phyloP scores from a whole-genome alignment of 352 stramenopile genomes.

The Globisporangium iwayamae region DNA sequence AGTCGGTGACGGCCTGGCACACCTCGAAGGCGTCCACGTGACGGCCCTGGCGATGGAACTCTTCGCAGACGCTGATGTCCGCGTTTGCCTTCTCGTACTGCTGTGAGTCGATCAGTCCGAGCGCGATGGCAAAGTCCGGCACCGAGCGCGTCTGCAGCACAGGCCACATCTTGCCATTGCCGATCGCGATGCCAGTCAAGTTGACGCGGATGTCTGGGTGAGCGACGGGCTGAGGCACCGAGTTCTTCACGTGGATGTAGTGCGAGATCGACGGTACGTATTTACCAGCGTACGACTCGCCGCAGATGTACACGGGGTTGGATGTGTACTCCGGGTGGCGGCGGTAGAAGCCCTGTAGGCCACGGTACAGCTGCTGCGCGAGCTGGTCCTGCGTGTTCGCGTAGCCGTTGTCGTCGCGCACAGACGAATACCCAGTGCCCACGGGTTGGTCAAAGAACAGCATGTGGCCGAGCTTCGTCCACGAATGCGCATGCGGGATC shows the following conservation, averaged over 20 bases:
- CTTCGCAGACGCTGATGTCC: slow-evolving; percentile 72
- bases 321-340: slow-evolving; percentile 81
- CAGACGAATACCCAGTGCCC: slow-evolving; percentile 72
- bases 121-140: slow-evolving; percentile 73
- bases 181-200: slow-evolving; percentile 87
- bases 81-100: slow-evolving; percentile 73
- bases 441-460: slow-evolving; percentile 84
- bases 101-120: slow-evolving; percentile 81
- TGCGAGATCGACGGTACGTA: slow-evolving; percentile 94
- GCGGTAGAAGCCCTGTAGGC: slow-evolving; percentile 88
- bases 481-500: slow-evolving; percentile 64
- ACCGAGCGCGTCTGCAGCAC: slow-evolving; percentile 78
- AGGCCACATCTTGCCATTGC: slow-evolving; percentile 87
- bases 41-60: slow-evolving; percentile 66
- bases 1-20: slow-evolving; percentile 61
- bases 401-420: slow-evolving; percentile 67
- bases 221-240: slow-evolving; percentile 13
- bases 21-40: slow-evolving; percentile 72
- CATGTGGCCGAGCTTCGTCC: slow-evolving; percentile 79
- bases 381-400: slow-evolving; percentile 67
- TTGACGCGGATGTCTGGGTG: slow-evolving; percentile 49
- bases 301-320: slow-evolving; percentile 63
- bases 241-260: slow-evolving; percentile 91
- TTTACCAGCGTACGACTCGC: slow-evolving; percentile 96
- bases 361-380: slow-evolving; percentile 89